These are phyloP conservation scores for Fusarium sp. DNA, from an alignment of 2,329 filamentous ascomycete species.

Conservation along the genomic window DNA sequence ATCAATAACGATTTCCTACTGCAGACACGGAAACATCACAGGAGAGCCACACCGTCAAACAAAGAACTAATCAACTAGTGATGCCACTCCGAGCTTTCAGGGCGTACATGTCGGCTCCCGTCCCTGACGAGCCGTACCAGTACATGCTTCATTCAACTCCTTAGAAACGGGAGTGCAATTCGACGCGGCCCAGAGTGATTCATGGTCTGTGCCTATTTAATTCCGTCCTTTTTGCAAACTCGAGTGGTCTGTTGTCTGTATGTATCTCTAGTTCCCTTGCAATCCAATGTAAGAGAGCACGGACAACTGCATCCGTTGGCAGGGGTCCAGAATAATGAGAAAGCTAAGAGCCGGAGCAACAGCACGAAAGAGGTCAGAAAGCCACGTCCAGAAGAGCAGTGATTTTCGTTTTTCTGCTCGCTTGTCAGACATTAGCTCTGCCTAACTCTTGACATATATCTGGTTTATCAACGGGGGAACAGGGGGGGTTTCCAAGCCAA, in stretches of 20 bases:
- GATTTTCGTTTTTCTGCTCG: slow-evolving; percentile 17
- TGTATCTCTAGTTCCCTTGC: slow-evolving; percentile 26
- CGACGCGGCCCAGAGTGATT: slow-evolving; percentile 7
- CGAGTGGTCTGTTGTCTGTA: slow-evolving; percentile 4
- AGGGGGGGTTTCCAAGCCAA: slow-evolving; percentile 11
- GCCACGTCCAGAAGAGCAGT: slow-evolving; percentile 30
- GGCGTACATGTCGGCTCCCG: slow-evolving; percentile 6
- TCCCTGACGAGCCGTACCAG: neutral
- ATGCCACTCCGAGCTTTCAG: slow-evolving; percentile 32
- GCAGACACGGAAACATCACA: slow-evolving; percentile 5
- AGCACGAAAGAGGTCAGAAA: slow-evolving; percentile 22
- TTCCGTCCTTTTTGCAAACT: slow-evolving; percentile 30
- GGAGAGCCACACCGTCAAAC: slow-evolving; percentile 23
- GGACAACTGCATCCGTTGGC: slow-evolving; percentile 28
- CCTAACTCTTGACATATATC: slow-evolving; percentile 5
- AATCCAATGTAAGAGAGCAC: slow-evolving; percentile 28
- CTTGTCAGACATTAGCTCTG: slow-evolving; percentile 5
- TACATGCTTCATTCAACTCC: slow-evolving; percentile 6
- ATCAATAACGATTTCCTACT: slow-evolving; percentile 6
- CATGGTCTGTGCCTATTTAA: slow-evolving; percentile 32
- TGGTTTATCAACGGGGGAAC: slow-evolving; percentile 12
- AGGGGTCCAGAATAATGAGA: slow-evolving; percentile 23
- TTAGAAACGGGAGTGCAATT: slow-evolving; percentile 6
- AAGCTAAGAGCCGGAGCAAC: slow-evolving; percentile 9
- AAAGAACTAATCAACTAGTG: slow-evolving; percentile 6